Base-by-base conservation (phyloP, 805 yeast genomes). In the Ogataea naganishii region DNA sequence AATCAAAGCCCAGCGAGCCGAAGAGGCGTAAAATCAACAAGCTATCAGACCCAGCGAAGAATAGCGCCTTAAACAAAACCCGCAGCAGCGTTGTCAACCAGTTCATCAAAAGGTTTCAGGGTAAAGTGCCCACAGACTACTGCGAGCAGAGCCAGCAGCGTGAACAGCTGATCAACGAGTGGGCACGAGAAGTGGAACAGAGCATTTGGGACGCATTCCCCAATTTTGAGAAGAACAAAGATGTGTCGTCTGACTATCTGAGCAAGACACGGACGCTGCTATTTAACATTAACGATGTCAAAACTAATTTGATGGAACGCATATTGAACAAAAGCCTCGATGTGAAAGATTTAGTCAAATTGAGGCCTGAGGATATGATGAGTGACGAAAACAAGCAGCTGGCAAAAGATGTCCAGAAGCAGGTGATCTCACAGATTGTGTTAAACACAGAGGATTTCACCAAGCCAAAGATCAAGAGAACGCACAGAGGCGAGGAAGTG, bases 401-500 rank as follows among this genome's bases (percentile, higher is more conserved):
- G 33, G 88, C 86, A 12, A 80, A 77, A 38, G 71, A 72, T 28
- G 83, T 82, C 8, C 70, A 80, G 30, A 72, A 71, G 35, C 81
- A 81, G 49, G 70, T 79, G 20, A 72, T 82, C 32, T 64, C 74
- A 18, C 76, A 80, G 33, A 67, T 81, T 12, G 80, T 86, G 10
- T 56, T 86, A 29, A 75, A 76, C 24, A 41, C 36, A 20, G 26
- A 24, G 6, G 66, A 55, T 15, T 72, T 69, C 21, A 68, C 62
- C 23, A 72, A 64, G 19, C 85, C 85, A 12, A 66, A 76, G 26
- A 72, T 83, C 40, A 66, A 84, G 41, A 66, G 85, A 44, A 83
- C 95, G 3, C 95, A 85, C 50, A 82, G 80, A 51, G 95, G 96
- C 16, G 95, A 86, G 37, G 88, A 81, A 46, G 51, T 81, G n/a